A percentile compares a stretch with the other conserved stretches of the same genome.
Evolutionary conservation across 106 monocot species (phyloP).

Genomic region (Apostasia ramifera): DNA sequence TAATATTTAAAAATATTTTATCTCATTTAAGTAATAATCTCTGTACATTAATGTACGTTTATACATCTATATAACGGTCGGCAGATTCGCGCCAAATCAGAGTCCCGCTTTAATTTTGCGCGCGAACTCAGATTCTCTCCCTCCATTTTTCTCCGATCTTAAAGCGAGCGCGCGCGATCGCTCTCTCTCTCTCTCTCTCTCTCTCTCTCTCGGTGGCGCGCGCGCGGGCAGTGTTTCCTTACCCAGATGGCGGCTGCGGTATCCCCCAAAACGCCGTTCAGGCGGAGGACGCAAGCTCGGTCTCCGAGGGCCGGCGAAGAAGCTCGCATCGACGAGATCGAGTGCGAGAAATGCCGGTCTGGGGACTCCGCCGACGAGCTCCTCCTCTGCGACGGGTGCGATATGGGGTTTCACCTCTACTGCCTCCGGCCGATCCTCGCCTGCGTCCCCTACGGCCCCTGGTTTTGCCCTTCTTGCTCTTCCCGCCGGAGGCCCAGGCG

Average conservation of each 20-base stretch:
- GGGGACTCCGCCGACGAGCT: constrained; percentile 58
- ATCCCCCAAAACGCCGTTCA: constrained; percentile 36
- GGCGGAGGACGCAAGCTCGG: constrained; percentile 55
- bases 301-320: not conserved
- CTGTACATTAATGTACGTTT: too few species aligned
- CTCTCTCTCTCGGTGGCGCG: not conserved
- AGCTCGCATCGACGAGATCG: constrained; percentile 16
- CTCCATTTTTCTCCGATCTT: not conserved
- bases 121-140: constrained; percentile 2
- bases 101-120: not conserved
- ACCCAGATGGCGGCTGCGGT: constrained; percentile 4
- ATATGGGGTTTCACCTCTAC: constrained; percentile 79
- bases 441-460: constrained; percentile 58
- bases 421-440: constrained; percentile 88
- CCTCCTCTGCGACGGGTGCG: constrained; percentile 88
- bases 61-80: not conserved
- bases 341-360: constrained; percentile 57
- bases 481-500: constrained; percentile 34
- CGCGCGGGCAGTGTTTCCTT: too few species aligned
- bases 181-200: constrained; percentile 1
- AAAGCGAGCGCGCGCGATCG: not conserved
- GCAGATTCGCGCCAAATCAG: not conserved
- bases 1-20: too few species aligned
- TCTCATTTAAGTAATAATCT: too few species aligned
- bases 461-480: constrained; percentile 86